Base-by-base conservation (phyloP, 495 filamentous ascomycete species). In the Pyrenula massariospora region DNA sequence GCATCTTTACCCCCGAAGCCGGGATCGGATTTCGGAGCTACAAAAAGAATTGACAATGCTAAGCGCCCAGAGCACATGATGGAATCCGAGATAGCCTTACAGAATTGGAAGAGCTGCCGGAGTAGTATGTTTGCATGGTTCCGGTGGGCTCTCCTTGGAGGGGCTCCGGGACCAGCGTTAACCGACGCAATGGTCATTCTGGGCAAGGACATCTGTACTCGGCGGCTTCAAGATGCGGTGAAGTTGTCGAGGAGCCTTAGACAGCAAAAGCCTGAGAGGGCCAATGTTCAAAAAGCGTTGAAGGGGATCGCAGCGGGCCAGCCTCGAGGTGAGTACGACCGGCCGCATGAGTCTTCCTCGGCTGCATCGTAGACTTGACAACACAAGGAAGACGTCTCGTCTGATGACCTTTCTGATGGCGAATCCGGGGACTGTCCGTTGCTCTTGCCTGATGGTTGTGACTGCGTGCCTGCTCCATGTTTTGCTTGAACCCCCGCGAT, bases 121-220 rank as follows among this genome's bases (percentile, higher is more conserved):
- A 74, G 70, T 59, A 66, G 68, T 50, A 60, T 74, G 3, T 77
- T 83, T 61, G 69, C 75, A 48, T 79, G 85, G 58, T 68, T 91
- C 55, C 79, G 89, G 52, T 87, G 88, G 82, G 83, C 83, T 0
- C 53, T 92, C 25, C 65, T 73, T 0, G 85, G 70, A 19, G 78
- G 77, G 10, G 69, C 70, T 10, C 69, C 77, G 2, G 89, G 89
- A 0, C 84, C 85, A 12, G 63, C 72, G 1, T 69, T 86, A 21
- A 72, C 76, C 0, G 68, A 77, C 24, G 81, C 74, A 15, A 82
- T 94, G 78, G 65, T 53, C 15, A 69, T 86, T 1, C 64, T 94
- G 10, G 88, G 89, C 0, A 77, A 72, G 58, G 74, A 77, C 3
- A 80, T 86, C 67, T 74, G 76, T 0, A 42, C 87, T 23, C 63